Percentiles rank a stretch among this genome's conserved stretches.
These are phyloP conservation scores for Ogataea sp. DNA, from an alignment of 805 yeast genomes.

Conservation along the genomic window DNA sequence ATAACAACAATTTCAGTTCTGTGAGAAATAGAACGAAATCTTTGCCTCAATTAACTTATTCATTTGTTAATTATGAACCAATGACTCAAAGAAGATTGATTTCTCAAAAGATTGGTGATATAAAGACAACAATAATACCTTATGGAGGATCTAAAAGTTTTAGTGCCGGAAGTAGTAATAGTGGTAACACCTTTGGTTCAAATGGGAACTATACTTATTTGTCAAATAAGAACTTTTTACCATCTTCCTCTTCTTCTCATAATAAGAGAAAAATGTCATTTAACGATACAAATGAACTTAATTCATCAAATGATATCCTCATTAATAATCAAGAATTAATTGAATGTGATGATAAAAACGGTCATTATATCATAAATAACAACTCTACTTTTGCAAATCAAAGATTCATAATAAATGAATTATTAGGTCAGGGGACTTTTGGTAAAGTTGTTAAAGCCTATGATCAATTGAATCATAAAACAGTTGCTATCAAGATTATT, in stretches of 20 bases:
- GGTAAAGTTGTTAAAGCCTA: slow-evolving; percentile 84
- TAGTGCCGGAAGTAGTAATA: too few relatives aligned
- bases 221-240: too few relatives aligned
- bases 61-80: slow-evolving; percentile 33
- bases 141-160: too few relatives aligned
- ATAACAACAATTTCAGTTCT: slow-evolving; percentile 1
- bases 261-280: slow-evolving; percentile 16
- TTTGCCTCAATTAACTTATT: slow-evolving; percentile 44
- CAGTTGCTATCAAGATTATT: slow-evolving; percentile 88
- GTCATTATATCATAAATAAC: slow-evolving; percentile 58
- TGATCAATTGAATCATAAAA: slow-evolving; percentile 50
- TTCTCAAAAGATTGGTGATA: slow-evolving; percentile 31
- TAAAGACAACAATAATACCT: slow-evolving; percentile 28
- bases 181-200: slow-evolving; percentile 1
- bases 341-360: slow-evolving; percentile 57
- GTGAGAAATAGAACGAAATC: slow-evolving; percentile 42
- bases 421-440: slow-evolving; percentile 89
- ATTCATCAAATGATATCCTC: not conserved
- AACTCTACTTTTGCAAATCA: slow-evolving; percentile 62
- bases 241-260: slow-evolving; percentile 7
- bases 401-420: slow-evolving; percentile 55
- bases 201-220: too few relatives aligned
- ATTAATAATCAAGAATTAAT: slow-evolving; percentile 16
- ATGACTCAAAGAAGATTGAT: slow-evolving; percentile 25
- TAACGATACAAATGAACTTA: slow-evolving; percentile 8